A percentile compares a stretch with the other conserved stretches of the same genome.
Conservation (phyloP, 2,329 filamentous ascomycete genomes). For the Cytospora schulzeri region DNA sequence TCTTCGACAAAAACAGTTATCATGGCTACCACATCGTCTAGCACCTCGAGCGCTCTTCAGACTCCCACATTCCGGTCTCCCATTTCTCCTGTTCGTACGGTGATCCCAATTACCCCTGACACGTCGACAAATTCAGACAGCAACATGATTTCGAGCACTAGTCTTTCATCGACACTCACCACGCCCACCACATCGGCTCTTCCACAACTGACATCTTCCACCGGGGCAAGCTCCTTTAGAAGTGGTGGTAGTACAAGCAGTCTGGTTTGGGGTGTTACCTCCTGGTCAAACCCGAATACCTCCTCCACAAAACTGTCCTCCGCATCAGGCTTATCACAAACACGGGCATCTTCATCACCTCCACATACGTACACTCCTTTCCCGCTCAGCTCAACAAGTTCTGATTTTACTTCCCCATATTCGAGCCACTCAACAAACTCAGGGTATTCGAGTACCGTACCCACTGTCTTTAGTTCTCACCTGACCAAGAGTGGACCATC, state of each 20-base stretch:
- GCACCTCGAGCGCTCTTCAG: neutral
- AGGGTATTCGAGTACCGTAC: no score
- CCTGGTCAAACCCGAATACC: neutral
- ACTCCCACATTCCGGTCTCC: neutral
- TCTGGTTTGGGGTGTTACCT: neutral
- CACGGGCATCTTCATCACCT: neutral
- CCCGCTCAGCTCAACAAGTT: neutral
- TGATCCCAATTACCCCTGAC: neutral
- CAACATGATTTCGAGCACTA: neutral
- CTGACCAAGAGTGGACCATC: no score
- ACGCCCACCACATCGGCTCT: neutral
- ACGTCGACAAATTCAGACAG: neutral
- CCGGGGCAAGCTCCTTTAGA: neutral
- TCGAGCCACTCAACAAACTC: neutral
- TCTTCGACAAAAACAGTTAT: neutral
- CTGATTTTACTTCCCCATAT: neutral
- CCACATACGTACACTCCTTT: neutral
- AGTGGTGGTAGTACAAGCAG: neutral
- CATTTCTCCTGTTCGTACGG: neutral
- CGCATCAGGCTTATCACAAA: neutral
- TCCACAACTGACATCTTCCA: neutral
- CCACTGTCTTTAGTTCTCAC: no score
- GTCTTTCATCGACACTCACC: neutral
- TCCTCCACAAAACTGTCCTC: neutral
- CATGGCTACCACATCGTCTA: neutral